These are phyloP conservation scores for Nannizziopsis arthrosporioides DNA, from an alignment of 2,329 filamentous ascomycete species.

Conservation along the genomic window DNA sequence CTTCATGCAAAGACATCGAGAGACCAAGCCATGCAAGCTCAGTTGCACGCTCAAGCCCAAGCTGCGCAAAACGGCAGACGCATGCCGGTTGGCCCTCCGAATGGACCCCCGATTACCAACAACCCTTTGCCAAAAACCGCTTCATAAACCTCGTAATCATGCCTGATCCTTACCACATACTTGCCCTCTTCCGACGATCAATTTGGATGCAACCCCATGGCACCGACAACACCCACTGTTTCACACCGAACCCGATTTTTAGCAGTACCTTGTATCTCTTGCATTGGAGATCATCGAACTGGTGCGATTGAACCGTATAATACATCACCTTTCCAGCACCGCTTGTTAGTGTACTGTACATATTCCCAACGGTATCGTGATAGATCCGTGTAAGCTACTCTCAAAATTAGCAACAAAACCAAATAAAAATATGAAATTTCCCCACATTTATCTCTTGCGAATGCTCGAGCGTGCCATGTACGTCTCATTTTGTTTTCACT, in stretches of 20 bases:
- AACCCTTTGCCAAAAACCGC: conserved; percentile 18
- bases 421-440: conserved; percentile 15
- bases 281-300: not conserved
- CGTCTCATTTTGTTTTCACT: conserved; percentile 12
- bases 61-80: conserved; percentile 22
- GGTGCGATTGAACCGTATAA: not conserved
- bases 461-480: not conserved
- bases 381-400: conserved; percentile 13
- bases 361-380: conserved; percentile 12
- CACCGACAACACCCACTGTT: conserved; percentile 1
- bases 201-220: conserved; percentile 19
- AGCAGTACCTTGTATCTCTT: not conserved
- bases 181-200: conserved; percentile 16
- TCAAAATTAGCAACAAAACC: conserved; percentile 13
- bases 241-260: not conserved
- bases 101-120: conserved; percentile 2
- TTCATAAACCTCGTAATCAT: conserved; percentile 12
- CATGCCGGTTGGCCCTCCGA: conserved; percentile 23
- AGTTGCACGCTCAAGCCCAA: conserved; percentile 32
- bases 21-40: conserved; percentile 34
- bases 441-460: not conserved
- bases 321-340: not conserved
- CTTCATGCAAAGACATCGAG: conserved; percentile 34
- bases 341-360: conserved; percentile 12
- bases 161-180: conserved; percentile 16